Base-by-base conservation (phyloP, 352 stramenopile genomes). In the Aphanomyces astaci region DNA sequence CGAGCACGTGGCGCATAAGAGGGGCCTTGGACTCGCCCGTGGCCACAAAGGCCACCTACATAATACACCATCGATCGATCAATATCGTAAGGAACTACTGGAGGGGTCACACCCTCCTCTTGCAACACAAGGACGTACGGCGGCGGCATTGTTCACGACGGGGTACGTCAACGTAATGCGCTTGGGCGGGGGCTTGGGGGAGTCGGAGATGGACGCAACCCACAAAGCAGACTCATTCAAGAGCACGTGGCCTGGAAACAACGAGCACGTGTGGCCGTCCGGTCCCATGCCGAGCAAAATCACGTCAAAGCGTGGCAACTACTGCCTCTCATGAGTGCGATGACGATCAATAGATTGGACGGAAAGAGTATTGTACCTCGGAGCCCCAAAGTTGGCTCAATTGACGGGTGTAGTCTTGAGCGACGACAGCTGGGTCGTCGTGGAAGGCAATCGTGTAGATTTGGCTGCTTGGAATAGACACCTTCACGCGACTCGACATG, bases 241-340 rank as follows among this genome's bases (percentile, higher is more conserved):
- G 32, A 99, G 79, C 48, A 77, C 69, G 76, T 99, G 96, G 32
- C 82, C 86, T 0, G 96, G 97, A 78, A 99, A 99, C 22, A 99
- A 82, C 55, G 94, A 98, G 76, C 94, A 98, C 19, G 96, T 99
- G 82, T 99, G 97, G 13, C 97, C 97, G 75, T 99, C 97, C 4
- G 96, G 96, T 24, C 97, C 97, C 84, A 99, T 98, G 39, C 97
- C 97, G 2, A 99, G 80, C 40, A 99, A 71, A 24, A 98, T 90
- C 63, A 98, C 74, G 75, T 99, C 96, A 54, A 99, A 96, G 68
- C 81, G 80, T 40, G 93, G 91, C 10, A 91, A 73, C 84, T 92
- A 53, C 17, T 25, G 25, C 3, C n/a, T n/a, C n/a, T n/a, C n/a
- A n/a, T n/a, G 32, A 66, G 10, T 33, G 25, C 24, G n/a, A 43